phyloP scores from a whole-genome alignment of 2,329 filamentous ascomycete species.

The Diaporthe helianthi region DNA sequence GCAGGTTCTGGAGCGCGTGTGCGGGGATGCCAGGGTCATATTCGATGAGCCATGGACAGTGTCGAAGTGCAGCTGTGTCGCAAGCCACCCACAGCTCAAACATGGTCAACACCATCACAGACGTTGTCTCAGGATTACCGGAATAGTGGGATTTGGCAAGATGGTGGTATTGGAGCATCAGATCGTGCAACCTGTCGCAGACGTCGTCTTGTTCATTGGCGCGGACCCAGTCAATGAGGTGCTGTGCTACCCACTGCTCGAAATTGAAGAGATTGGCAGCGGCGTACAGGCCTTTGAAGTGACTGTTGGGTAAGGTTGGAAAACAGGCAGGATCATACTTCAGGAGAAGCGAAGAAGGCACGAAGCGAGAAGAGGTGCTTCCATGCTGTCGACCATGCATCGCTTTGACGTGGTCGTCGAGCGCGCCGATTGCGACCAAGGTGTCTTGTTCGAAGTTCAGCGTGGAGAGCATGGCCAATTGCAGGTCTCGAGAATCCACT shows the following conservation, averaged over 20 bases:
- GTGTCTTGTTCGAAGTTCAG: slow-evolving; percentile 38
- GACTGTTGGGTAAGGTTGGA: slow-evolving; percentile 21
- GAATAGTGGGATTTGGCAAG: slow-evolving; percentile 44
- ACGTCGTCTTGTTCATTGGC: slow-evolving; percentile 33
- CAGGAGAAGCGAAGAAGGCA: not conserved
- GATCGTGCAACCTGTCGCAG: slow-evolving; percentile 40
- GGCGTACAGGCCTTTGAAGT: slow-evolving; percentile 24
- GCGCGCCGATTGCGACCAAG: slow-evolving; percentile 23
- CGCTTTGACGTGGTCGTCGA: slow-evolving; percentile 27
- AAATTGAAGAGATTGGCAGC: slow-evolving; percentile 46
- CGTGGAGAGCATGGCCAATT: slow-evolving; percentile 27
- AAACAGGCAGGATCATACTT: not conserved
- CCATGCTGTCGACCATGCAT: not conserved
- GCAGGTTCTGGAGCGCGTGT: slow-evolving; percentile 50
- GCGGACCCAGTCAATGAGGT: slow-evolving; percentile 50
- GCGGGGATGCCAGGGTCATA: slow-evolving; percentile 55
- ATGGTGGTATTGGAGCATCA: slow-evolving; percentile 46
- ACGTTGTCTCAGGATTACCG: slow-evolving; percentile 53
- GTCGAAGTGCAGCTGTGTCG: slow-evolving; percentile 53
- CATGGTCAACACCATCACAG: slow-evolving; percentile 62
- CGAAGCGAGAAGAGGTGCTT: not conserved
- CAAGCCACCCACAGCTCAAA: slow-evolving; percentile 66
- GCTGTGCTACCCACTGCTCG: slow-evolving; percentile 55
- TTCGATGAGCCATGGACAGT: slow-evolving; percentile 50
- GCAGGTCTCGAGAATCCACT: not conserved